Percentiles rank a stretch among this genome's conserved stretches.
These are phyloP conservation scores for Phytophthora sansomeana DNA, from an alignment of 352 stramenopile genomes.

Conservation along the genomic window DNA sequence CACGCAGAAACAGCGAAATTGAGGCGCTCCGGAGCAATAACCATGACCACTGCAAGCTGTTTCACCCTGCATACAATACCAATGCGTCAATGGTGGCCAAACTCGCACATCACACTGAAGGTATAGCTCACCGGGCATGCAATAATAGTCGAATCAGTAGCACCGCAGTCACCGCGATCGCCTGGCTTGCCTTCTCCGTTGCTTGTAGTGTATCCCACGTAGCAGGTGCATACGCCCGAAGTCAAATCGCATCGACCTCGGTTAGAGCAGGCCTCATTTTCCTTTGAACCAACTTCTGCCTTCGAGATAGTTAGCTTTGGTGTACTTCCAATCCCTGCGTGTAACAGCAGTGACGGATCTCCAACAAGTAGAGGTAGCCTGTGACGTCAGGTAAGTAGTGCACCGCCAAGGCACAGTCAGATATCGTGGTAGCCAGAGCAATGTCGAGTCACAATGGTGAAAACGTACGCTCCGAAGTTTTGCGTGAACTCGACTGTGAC, in stretches of 20 bases:
- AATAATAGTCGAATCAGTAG: conserved; percentile 55
- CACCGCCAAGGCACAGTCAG: background rate
- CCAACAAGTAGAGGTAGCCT: conserved; percentile 81
- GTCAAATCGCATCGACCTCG: conserved; percentile 72
- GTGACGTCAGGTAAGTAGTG: background rate
- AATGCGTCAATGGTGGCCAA: background rate
- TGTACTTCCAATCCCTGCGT: conserved; percentile 59
- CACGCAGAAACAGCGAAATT: conserved; percentile 78
- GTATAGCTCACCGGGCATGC: conserved; percentile 48
- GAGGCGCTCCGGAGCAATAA: conserved; percentile 71
- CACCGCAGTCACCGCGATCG: conserved; percentile 77
- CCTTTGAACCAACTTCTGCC: conserved; percentile 87
- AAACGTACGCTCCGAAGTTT: conserved; percentile 71
- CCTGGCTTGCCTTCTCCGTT: conserved; percentile 56
- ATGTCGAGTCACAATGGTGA: background rate
- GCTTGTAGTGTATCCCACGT: conserved; percentile 80
- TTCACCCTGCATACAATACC: conserved; percentile 44
- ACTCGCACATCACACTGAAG: background rate
- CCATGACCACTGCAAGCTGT: conserved; percentile 75
- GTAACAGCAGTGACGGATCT: conserved; percentile 61
- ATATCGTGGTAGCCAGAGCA: too few relatives aligned
- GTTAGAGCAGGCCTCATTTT: conserved; percentile 88
- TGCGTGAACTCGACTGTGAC: conserved; percentile 84
- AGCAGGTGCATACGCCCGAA: conserved; percentile 90
- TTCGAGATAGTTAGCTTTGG: conserved; percentile 60